Percentiles rank a stretch among this genome's conserved stretches.
Conservation (phyloP, 2,329 filamentous ascomycete species). For the Lachnellula willkommii region DNA sequence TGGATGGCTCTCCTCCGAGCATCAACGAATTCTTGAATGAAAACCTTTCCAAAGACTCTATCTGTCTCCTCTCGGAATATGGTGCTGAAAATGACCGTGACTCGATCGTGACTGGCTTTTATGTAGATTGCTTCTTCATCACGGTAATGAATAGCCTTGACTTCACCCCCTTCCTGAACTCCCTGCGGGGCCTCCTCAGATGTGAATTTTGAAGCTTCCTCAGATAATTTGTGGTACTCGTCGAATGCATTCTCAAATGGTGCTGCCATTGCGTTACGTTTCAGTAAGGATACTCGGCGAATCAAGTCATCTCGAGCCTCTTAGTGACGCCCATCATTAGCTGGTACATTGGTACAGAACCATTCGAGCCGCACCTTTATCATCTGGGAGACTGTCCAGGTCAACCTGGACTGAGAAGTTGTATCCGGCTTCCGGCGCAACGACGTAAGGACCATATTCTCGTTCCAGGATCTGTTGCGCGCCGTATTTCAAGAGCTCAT, state of each 20-base stretch:
- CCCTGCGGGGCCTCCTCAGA: constrained; percentile 92
- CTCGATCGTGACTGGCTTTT: constrained; percentile 93
- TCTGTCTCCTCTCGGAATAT: constrained; percentile 98
- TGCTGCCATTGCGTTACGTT: constrained; percentile 98
- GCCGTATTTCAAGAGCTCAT: constrained; percentile 87
- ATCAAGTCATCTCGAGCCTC: constrained; percentile 85
- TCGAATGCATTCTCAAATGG: constrained; percentile 97
- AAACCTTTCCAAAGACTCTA: constrained; percentile 94
- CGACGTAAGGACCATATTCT: constrained; percentile 91
- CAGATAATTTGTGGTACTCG: constrained; percentile 79
- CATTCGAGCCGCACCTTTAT: constrained; percentile 53
- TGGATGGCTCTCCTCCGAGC: constrained; percentile 91
- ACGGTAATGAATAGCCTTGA: constrained; percentile 96
- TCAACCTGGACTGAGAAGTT: constrained; percentile 94
- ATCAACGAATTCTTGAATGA: constrained; percentile 98
- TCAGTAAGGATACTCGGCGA: constrained; percentile 80
- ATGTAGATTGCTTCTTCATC: constrained; percentile 99
- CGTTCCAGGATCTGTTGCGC: constrained; percentile 86
- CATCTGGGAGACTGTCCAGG: constrained; percentile 75
- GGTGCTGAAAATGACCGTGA: constrained; percentile 98
- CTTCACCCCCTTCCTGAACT: constrained; percentile 78
- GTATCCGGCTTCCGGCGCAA: constrained; percentile 80
- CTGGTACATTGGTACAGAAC: background rate
- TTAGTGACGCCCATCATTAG: constrained; percentile 9
- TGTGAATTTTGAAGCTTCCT: constrained; percentile 87